Evolutionary conservation across 1,139 yeast species (phyloP).

Genomic region (Magnusiomyces ingens): DNA sequence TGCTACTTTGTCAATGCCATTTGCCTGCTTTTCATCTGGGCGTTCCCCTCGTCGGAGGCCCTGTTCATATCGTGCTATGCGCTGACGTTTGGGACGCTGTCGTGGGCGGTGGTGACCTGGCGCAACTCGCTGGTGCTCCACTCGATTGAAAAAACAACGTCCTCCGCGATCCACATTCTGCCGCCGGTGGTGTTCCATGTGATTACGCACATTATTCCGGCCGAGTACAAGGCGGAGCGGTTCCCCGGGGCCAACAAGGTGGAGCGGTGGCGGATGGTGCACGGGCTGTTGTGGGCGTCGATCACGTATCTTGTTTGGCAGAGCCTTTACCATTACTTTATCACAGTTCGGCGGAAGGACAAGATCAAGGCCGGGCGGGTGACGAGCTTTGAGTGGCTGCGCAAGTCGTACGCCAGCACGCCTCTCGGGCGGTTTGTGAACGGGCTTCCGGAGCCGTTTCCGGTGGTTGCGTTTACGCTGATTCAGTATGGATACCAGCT

Average conservation of each 20-base stretch:
- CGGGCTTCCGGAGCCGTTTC: conserved; percentile 74
- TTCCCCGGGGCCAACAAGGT: conserved; percentile 76
- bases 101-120: conserved; percentile 96
- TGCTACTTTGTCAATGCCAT: conserved; percentile 85
- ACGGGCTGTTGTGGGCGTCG: conserved; percentile 73
- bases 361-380: conserved; percentile 80
- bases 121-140: conserved; percentile 88
- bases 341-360: conserved; percentile 70
- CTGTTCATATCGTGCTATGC: conserved; percentile 81
- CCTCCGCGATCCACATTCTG: conserved; percentile 81
- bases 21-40: conserved; percentile 70
- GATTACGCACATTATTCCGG: conserved; percentile 70
- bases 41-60: conserved; percentile 63
- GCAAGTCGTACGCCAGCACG: conserved; percentile 60
- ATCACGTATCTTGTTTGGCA: conserved; percentile 92
- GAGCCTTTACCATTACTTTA: conserved; percentile 79
- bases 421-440: conserved; percentile 74
- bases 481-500: conserved; percentile 86
- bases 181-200: conserved; percentile 89
- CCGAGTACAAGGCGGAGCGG: conserved; percentile 46
- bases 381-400: conserved; percentile 80
- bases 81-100: conserved; percentile 77
- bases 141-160: conserved; percentile 87
- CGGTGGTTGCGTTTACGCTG: conserved; percentile 74
- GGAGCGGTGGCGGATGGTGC: conserved; percentile 61